Percentiles rank a stretch among this genome's conserved stretches.
Conservation (phyloP, 345 rosid genomes). For the Eucalyptus shirleyi region DNA sequence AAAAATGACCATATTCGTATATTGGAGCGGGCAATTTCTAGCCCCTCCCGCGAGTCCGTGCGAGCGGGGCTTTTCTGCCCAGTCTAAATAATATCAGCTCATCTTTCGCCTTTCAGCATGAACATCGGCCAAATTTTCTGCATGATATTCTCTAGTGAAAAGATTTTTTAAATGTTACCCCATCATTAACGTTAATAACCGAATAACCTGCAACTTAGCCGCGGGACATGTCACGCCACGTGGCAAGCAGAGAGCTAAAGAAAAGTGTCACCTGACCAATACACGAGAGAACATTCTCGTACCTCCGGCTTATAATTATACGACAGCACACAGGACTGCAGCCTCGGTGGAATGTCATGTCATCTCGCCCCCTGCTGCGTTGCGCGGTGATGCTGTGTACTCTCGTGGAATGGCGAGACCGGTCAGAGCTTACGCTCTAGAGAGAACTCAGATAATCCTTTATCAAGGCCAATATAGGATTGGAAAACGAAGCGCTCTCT, state of each 20-base stretch:
- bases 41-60: too few relatives aligned
- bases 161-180: too few relatives aligned
- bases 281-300: not conserved
- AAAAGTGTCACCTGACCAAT: not conserved
- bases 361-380: not conserved
- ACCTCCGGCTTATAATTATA: not conserved
- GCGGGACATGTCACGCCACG: not conserved
- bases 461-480: slow-evolving; percentile 44
- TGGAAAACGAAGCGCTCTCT: slow-evolving; percentile 34
- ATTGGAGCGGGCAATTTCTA: too few relatives aligned
- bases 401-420: not conserved
- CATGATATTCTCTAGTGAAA: too few relatives aligned
- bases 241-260: not conserved
- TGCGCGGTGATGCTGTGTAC: not conserved
- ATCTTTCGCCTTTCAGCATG: too few relatives aligned
- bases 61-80: too few relatives aligned
- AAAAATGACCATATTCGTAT: too few relatives aligned
- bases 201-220: too few relatives aligned
- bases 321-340: too few relatives aligned
- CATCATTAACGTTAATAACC: too few relatives aligned
- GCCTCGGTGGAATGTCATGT: not conserved
- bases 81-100: too few relatives aligned
- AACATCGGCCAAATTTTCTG: too few relatives aligned
- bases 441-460: slow-evolving; percentile 73
- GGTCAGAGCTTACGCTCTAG: not conserved